A percentile compares a stretch with the other conserved stretches of the same genome.
These are phyloP conservation scores for Erysimum cheiranthoides DNA, from an alignment of 345 rosid genomes.

Conservation along the genomic window DNA sequence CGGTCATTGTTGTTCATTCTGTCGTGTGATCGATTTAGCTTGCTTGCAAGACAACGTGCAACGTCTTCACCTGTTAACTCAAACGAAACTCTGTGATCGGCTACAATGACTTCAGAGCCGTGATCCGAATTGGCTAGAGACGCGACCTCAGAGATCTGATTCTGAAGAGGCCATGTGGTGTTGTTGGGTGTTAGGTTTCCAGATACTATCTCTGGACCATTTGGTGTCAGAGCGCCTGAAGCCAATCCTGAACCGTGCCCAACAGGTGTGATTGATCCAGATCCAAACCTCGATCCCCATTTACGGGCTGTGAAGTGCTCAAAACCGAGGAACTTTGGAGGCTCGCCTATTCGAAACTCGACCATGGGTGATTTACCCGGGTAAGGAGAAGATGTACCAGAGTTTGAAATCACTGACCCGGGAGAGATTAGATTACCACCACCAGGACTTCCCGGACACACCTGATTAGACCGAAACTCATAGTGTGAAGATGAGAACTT, in stretches of 20 bases:
- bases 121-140: conserved; percentile 56
- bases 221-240: conserved; percentile 82
- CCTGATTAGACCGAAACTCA: conserved; percentile 66
- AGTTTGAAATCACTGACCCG: conserved; percentile 74
- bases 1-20: conserved; percentile 40
- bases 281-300: conserved; percentile 91
- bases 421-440: conserved; percentile 81
- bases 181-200: conserved; percentile 73
- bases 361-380: conserved; percentile 65
- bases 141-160: conserved; percentile 58
- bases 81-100: conserved; percentile 81
- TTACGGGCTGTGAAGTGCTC: conserved; percentile 72
- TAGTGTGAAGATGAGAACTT: conserved; percentile 72
- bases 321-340: conserved; percentile 67
- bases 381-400: conserved; percentile 92
- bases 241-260: conserved; percentile 78
- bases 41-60: conserved; percentile 79
- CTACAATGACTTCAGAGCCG: conserved; percentile 48
- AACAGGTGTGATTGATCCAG: conserved; percentile 85
- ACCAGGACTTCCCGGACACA: conserved; percentile 85
- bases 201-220: conserved; percentile 66
- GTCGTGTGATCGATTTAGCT: conserved; percentile 44
- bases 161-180: conserved; percentile 52
- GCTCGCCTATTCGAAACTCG: conserved; percentile 68
- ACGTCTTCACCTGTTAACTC: conserved; percentile 97